Evolutionary conservation across 768 basidiomycete species (phyloP).

Genomic region (Multifurca ochricompacta): DNA sequence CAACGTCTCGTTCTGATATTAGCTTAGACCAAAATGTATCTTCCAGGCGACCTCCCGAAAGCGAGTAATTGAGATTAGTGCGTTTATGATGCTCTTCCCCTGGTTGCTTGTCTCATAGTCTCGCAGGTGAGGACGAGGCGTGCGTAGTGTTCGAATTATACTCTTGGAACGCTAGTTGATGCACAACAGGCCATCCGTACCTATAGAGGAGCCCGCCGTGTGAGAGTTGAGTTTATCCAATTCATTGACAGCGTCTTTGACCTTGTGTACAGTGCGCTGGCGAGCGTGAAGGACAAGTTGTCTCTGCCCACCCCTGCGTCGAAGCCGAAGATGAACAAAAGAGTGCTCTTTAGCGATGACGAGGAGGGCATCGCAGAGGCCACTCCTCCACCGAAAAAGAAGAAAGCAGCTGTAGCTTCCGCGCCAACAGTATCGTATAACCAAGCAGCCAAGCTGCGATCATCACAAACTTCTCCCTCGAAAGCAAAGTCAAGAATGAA

Average conservation of each 20-base stretch:
- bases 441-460: slow-evolving; percentile 9
- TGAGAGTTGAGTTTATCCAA: neutral
- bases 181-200: neutral
- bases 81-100: neutral
- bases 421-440: neutral
- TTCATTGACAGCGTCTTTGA: neutral
- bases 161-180: neutral
- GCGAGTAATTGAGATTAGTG: slow-evolving; percentile 7
- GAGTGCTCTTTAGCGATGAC: slow-evolving; percentile 15
- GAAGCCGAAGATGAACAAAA: slow-evolving; percentile 20
- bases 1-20: neutral
- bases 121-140: slow-evolving; percentile 13
- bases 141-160: slow-evolving; percentile 2
- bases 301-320: slow-evolving; percentile 2
- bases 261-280: neutral
- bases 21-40: neutral
- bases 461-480: slow-evolving; percentile 7
- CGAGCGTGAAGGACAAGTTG: neutral
- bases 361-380: slow-evolving; percentile 20
- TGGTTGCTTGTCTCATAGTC: neutral
- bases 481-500: slow-evolving; percentile 27
- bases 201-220: neutral
- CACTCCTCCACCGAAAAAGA: slow-evolving; percentile 16
- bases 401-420: neutral
- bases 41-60: neutral